phyloP scores from a whole-genome alignment of 1,284 basidiomycete genomes.

The Rugosomyces carneus region DNA sequence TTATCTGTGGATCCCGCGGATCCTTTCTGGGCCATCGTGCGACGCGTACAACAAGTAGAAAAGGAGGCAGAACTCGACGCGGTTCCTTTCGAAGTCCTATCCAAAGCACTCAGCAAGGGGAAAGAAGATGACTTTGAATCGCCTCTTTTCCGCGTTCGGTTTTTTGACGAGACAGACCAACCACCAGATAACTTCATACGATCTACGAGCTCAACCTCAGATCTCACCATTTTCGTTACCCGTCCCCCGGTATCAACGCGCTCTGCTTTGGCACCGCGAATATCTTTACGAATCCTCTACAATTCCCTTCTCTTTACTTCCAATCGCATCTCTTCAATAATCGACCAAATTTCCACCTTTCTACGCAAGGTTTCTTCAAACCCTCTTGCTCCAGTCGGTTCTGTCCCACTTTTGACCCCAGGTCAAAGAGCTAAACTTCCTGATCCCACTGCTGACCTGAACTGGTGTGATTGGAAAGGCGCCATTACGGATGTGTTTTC shows the following conservation, averaged over 20 bases:
- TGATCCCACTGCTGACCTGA: constrained; percentile 81
- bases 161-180: constrained; percentile 88
- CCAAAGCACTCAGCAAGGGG: constrained; percentile 68
- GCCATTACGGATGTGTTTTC: constrained; percentile 94
- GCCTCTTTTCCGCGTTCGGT: constrained; percentile 89
- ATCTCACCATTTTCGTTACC: constrained; percentile 82
- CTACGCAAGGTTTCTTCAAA: constrained; percentile 68
- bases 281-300: constrained; percentile 86
- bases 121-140: constrained; percentile 51
- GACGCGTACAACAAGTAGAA: constrained; percentile 80
- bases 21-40: constrained; percentile 91
- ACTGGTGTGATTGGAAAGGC: constrained; percentile 97
- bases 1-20: constrained; percentile 83
- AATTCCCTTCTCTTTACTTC: constrained; percentile 93
- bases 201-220: constrained; percentile 81
- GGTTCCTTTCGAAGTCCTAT: constrained; percentile 78
- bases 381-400: constrained; percentile 61
- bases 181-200: constrained; percentile 72
- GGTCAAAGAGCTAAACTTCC: constrained; percentile 73
- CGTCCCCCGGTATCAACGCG: constrained; percentile 63
- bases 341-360: constrained; percentile 84
- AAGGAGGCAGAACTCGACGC: constrained; percentile 80
- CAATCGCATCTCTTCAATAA: constrained; percentile 68
- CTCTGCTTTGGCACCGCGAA: constrained; percentile 68
- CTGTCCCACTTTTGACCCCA: constrained; percentile 77